Conservation (phyloP, 2,329 filamentous ascomycete genomes). For the Exophiala dermatitidis region DNA sequence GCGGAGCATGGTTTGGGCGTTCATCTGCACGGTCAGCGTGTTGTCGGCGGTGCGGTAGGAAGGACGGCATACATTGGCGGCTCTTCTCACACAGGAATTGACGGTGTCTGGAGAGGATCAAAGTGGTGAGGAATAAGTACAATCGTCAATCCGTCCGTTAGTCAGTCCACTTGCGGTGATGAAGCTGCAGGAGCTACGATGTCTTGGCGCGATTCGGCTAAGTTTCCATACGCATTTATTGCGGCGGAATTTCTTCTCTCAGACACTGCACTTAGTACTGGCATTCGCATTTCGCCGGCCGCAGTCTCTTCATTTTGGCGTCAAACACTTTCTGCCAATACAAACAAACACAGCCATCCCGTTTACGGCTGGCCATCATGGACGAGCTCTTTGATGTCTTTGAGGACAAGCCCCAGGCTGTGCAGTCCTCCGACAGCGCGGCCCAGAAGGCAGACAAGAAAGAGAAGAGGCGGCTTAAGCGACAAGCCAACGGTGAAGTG, state of each 20-base stretch:
- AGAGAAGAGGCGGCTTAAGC: constrained; percentile 67
- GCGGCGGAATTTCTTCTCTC: constrained; percentile 9
- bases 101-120: constrained; percentile 6
- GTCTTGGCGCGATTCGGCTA: constrained; percentile 6
- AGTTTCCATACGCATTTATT: background rate
- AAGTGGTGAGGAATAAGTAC: constrained; percentile 1
- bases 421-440: constrained; percentile 28
- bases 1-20: constrained; percentile 60
- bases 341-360: background rate
- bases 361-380: constrained; percentile 41
- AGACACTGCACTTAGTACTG: background rate
- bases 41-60: background rate
- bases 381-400: constrained; percentile 80
- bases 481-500: constrained; percentile 72
- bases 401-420: constrained; percentile 55
- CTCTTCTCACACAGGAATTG: background rate
- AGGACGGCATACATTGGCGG: background rate
- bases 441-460: constrained; percentile 36
- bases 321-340: background rate
- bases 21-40: constrained; percentile 56
- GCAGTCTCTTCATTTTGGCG: background rate
- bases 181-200: constrained; percentile 10
- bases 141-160: background rate
- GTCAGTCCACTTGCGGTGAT: constrained; percentile 12
- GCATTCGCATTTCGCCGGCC: background rate